These are phyloP conservation scores for Sporobolus alterniflorus DNA, from an alignment of 202 grass and related monocot genomes.

Conservation along the genomic window DNA sequence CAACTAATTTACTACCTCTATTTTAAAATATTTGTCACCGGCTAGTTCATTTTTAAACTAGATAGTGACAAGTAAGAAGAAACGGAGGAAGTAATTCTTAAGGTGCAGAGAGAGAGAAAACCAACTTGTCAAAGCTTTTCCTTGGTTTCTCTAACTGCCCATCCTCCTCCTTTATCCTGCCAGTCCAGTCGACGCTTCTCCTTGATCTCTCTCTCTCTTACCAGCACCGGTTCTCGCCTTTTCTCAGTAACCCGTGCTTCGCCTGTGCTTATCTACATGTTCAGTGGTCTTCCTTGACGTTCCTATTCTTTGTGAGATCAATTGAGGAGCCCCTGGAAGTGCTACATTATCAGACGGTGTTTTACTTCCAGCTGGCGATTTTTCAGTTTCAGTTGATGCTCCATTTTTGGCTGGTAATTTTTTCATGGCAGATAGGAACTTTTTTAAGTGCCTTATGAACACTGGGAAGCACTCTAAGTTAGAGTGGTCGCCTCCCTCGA, in stretches of 20 bases:
- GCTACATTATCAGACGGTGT: constrained; percentile 20
- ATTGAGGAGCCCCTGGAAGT: constrained; percentile 48
- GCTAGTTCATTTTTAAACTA: too few relatives aligned
- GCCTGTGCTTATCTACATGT: constrained; percentile 47
- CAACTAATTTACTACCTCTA: background rate
- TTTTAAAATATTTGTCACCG: too few relatives aligned
- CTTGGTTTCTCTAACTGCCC: constrained; percentile 86
- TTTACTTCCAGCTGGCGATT: constrained; percentile 30
- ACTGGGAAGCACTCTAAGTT: constrained; percentile 80
- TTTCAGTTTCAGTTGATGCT: constrained; percentile 28
- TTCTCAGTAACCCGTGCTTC: constrained; percentile 62
- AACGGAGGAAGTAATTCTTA: too few relatives aligned
- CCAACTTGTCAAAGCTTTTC: constrained; percentile 93
- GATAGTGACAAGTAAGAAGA: too few relatives aligned
- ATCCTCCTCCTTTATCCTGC: constrained; percentile 42
- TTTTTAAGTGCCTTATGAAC: constrained; percentile 80
- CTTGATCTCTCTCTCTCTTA: constrained; percentile 70
- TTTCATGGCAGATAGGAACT: constrained; percentile 67
- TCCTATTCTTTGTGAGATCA: constrained; percentile 56
- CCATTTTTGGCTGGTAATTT: constrained; percentile 48
- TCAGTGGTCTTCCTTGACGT: constrained; percentile 53
- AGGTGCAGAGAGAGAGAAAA: constrained; percentile 11
- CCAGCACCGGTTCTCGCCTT: constrained; percentile 46
- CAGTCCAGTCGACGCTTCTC: constrained; percentile 69
- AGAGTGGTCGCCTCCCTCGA: constrained; percentile 81